Percentiles rank a stretch among this genome's conserved stretches.
Conservation (phyloP, 768 basidiomycete species). For the Scleroderma bovista region DNA sequence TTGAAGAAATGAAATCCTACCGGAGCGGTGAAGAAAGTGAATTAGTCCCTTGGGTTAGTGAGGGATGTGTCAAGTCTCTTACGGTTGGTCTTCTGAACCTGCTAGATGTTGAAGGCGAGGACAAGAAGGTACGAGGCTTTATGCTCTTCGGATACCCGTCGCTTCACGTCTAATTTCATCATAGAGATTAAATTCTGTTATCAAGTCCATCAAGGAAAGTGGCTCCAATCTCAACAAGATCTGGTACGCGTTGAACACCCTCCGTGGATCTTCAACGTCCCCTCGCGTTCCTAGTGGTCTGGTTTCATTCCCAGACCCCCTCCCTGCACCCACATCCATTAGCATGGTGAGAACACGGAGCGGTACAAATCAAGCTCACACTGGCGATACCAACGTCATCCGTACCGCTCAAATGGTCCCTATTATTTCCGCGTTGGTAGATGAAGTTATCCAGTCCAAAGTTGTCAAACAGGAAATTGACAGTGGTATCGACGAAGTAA, state of each 20-base stretch:
- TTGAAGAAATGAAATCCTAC: constrained; percentile 47
- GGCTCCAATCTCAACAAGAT: constrained; percentile 58
- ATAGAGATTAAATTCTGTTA: constrained; percentile 28
- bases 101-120: constrained; percentile 39
- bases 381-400: constrained; percentile 30
- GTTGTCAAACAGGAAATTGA: constrained; percentile 58
- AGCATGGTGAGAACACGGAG: constrained; percentile 45
- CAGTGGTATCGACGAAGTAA: constrained; percentile 47
- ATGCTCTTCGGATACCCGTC: neutral
- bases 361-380: constrained; percentile 23
- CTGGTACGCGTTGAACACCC: constrained; percentile 48
- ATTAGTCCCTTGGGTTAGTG: constrained; percentile 55
- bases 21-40: constrained; percentile 32
- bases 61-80: constrained; percentile 57
- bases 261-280: constrained; percentile 34
- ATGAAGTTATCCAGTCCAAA: constrained; percentile 41
- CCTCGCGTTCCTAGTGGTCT: constrained; percentile 8
- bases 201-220: constrained; percentile 47
- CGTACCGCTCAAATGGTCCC: constrained; percentile 62
- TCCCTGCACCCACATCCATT: constrained; percentile 44
- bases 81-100: constrained; percentile 57
- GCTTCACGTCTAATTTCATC: neutral
- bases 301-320: constrained; percentile 51
- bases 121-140: constrained; percentile 23
- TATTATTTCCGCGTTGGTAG: constrained; percentile 54